These are phyloP conservation scores for Achaetomium macrosporum DNA, from an alignment of 2,329 filamentous ascomycete genomes.

Conservation along the genomic window DNA sequence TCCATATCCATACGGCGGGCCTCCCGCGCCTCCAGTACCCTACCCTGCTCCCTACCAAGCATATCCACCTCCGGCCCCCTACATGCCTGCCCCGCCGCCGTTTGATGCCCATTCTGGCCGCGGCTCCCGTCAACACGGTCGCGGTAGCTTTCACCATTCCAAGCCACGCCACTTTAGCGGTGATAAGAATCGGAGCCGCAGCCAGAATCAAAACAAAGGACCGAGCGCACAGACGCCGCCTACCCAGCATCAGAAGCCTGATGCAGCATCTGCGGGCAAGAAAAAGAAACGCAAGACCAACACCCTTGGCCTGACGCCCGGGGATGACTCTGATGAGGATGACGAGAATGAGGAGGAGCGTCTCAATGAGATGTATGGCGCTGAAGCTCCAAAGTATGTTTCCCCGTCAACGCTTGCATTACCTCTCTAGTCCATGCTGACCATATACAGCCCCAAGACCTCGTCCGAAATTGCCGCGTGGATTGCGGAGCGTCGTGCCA, in stretches of 20 bases:
- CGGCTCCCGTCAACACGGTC: conserved; percentile 33
- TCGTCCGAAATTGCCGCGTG: conserved; percentile 67
- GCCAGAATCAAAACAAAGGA: conserved; percentile 28
- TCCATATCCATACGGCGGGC: conserved; percentile 34
- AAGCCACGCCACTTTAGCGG: conserved; percentile 35
- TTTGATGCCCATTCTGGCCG: conserved; percentile 31
- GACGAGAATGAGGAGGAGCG: conserved; percentile 65
- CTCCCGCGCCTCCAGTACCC: conserved; percentile 27
- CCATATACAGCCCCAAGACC: conserved; percentile 34
- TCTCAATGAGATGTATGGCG: conserved; percentile 49
- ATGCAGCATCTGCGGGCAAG: conserved; percentile 47
- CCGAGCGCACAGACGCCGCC: conserved; percentile 25
- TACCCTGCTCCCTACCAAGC: conserved; percentile 33
- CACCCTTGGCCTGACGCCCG: conserved; percentile 64
- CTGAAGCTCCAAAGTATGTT: conserved; percentile 51
- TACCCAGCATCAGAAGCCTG: conserved; percentile 44
- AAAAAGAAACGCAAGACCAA: conserved; percentile 70
- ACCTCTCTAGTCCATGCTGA: neutral
- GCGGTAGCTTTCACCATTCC: conserved; percentile 35
- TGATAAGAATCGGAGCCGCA: conserved; percentile 35
- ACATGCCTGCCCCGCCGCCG: conserved; percentile 25
- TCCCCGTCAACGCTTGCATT: conserved; percentile 7
- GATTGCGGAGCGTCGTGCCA: conserved; percentile 72
- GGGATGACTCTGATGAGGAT: conserved; percentile 60
- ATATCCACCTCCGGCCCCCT: conserved; percentile 34